Evolutionary conservation across 352 stramenopile species (phyloP).

Genomic region (Globisporangium sylvaticum): DNA sequence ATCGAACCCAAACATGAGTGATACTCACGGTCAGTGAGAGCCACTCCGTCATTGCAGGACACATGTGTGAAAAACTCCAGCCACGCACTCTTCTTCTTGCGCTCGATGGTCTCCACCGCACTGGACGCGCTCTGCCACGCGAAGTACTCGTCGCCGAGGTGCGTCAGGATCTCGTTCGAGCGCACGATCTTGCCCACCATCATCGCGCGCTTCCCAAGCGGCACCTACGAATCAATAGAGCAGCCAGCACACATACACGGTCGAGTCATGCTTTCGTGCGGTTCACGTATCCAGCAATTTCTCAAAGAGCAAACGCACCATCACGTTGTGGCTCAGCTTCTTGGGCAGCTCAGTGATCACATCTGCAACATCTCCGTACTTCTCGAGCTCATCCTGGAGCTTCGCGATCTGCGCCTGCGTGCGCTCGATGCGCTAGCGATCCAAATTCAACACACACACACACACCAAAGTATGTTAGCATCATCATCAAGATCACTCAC

Average conservation of each 20-base stretch:
- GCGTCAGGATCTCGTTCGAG: conserved; percentile 80
- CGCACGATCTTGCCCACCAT: conserved; percentile 79
- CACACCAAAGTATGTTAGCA: neutral
- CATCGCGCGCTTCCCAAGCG: conserved; percentile 80
- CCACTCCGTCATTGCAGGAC: neutral
- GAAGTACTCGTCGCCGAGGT: conserved; percentile 81
- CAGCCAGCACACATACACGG: neutral
- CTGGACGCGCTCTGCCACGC: conserved; percentile 66
- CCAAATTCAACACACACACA: neutral
- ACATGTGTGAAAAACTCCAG: neutral
- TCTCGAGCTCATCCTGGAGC: conserved; percentile 52
- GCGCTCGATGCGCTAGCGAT: conserved; percentile 49
- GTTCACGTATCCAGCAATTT: neutral
- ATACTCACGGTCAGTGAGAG: neutral
- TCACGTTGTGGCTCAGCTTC: conserved; percentile 75
- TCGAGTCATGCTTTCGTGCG: neutral
- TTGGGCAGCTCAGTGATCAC: conserved; percentile 67
- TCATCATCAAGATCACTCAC: neutral
- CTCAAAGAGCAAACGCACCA: conserved; percentile 31
- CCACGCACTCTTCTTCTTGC: conserved; percentile 68
- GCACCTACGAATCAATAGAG: conserved; percentile 26
- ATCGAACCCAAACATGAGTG: neutral
- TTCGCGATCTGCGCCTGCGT: conserved; percentile 43
- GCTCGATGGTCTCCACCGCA: conserved; percentile 58
- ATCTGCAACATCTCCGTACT: conserved; percentile 46